Percentiles rank a stretch among this genome's conserved stretches.
phyloP scores from a whole-genome alignment of 2,329 filamentous ascomycete species.

The Nemania serpens region DNA sequence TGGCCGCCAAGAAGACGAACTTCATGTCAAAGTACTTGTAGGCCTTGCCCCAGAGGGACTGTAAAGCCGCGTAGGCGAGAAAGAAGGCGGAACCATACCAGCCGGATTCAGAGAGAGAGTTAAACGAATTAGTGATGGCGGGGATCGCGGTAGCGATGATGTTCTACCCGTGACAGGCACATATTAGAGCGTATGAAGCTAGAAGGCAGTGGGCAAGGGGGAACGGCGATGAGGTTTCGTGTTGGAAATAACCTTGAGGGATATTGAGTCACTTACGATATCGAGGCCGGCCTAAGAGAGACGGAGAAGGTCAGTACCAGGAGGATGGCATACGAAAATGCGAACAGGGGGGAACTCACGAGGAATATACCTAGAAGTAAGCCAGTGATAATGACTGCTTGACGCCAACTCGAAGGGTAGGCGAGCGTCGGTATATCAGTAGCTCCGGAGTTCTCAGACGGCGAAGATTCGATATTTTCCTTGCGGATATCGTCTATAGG shows the following conservation, averaged over 20 bases:
- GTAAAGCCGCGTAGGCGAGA: constrained; percentile 40
- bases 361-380: constrained; percentile 17
- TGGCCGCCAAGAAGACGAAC: constrained; percentile 34
- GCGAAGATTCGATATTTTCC: background rate
- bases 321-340: background rate
- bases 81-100: constrained; percentile 44
- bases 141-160: constrained; percentile 33
- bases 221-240: background rate
- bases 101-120: constrained; percentile 40
- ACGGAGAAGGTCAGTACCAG: background rate
- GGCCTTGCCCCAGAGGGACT: constrained; percentile 45
- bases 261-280: constrained; percentile 7
- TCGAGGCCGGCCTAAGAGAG: constrained; percentile 14
- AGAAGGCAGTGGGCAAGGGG: background rate
- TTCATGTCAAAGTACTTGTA: constrained; percentile 45
- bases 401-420: constrained; percentile 15
- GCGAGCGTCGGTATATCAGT: background rate
- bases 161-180: background rate
- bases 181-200: background rate
- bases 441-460: background rate
- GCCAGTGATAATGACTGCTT: constrained; percentile 12
- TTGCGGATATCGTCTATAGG: background rate
- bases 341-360: background rate
- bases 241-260: background rate
- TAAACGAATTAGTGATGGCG: constrained; percentile 34